These are phyloP conservation scores for Immersiella caudata DNA, from an alignment of 495 filamentous ascomycete genomes.

Conservation along the genomic window DNA sequence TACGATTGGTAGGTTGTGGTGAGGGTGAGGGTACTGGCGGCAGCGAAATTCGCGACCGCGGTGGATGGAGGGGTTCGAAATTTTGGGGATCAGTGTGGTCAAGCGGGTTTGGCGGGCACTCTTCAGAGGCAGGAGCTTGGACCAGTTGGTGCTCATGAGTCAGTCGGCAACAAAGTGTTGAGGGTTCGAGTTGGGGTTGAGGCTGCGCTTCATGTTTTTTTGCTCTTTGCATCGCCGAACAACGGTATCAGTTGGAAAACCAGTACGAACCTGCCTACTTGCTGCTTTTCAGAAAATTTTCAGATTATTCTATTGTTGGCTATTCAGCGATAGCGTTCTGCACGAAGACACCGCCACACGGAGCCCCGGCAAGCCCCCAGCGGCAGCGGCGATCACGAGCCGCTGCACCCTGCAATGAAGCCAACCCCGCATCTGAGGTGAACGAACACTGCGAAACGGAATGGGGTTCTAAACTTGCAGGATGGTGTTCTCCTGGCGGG, in stretches of 20 bases:
- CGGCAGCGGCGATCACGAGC: neutral
- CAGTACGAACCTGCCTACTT: no score
- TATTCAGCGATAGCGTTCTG: no score
- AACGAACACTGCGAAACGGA: neutral
- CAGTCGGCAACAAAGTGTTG: conserved; percentile 17
- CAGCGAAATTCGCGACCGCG: conserved; percentile 19
- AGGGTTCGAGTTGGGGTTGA: conserved; percentile 27
- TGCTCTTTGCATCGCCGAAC: neutral
- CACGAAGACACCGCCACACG: no score
- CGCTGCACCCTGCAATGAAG: neutral
- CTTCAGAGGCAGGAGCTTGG: conserved; percentile 16
- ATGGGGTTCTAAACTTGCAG: neutral
- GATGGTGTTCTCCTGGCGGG: neutral
- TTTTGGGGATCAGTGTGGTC: conserved; percentile 30
- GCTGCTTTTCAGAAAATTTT: no score
- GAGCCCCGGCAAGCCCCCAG: neutral
- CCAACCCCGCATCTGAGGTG: neutral
- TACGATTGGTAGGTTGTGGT: conserved; percentile 33
- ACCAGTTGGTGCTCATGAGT: conserved; percentile 25
- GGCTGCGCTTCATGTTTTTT: conserved; percentile 1
- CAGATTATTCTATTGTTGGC: no score
- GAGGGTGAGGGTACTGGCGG: conserved; percentile 35
- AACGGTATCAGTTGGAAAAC: neutral
- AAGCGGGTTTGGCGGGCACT: conserved; percentile 33
- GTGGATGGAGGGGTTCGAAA: conserved; percentile 19